Base-by-base conservation (phyloP, 768 basidiomycete genomes). In the Russula sp. region DNA sequence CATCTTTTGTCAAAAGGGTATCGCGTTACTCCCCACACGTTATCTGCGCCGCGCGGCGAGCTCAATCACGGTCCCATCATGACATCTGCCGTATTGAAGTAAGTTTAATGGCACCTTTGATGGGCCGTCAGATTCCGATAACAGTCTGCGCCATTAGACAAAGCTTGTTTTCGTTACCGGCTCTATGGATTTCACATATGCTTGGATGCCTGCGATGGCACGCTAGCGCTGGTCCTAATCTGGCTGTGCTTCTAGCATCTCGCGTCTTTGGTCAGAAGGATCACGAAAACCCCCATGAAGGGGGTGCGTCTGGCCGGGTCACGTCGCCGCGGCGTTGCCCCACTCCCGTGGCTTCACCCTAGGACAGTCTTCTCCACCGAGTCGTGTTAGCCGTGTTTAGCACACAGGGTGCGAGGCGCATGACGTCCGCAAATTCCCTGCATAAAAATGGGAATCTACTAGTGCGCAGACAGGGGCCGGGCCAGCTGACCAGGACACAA, bases 41-140 rank as follows among this genome's bases (percentile, higher is more conserved):
- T 51, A 50, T 60, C 58, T 27, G n/a, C 22, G 34, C 31, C 45
- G 22, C 18, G 31, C 48, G 58, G 58, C 47, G 54, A 47, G 48
- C 18, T 31, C 4, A 50, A 20, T 16, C 39, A 14, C 13, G 50
- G 37, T 32, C 57, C 53, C 58, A 60, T 60, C 53, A 55, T 32
- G 63, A 64, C 58, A 64, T 59, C 47, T 64, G 63, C 47, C 63
- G 16, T 50, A 44, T 63, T 44, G 35, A 50, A 55, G 47, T 40
- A 59, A 59, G 54, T 52, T 22, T 3, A 48, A 63, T 54, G 47
- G 48, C 45, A 35, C 53, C 16, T 47, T 40, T 60, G 63, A 64
- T 64, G 63, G 40, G 22, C 45, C 6, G 63, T 22, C 40, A 55
- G 53, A 56, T 59, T 51, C 27, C 39, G 57, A 58, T 53, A 59